Evolutionary conservation across 2,329 filamentous ascomycete species (phyloP).

Genomic region (Gaeumannomyces sp.): DNA sequence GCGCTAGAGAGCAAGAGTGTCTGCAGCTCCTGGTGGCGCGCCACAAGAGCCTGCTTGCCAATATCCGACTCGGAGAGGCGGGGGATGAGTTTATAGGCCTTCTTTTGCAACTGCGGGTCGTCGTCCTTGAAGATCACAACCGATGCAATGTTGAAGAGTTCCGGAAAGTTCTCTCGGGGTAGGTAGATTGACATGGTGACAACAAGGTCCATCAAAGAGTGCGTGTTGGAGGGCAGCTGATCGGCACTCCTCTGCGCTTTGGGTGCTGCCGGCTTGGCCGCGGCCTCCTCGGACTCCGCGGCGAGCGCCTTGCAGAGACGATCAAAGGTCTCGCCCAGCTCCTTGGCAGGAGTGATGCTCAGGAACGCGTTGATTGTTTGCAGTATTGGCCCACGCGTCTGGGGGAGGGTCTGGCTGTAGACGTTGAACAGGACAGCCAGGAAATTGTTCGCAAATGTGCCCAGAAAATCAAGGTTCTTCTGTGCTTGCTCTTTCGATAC

Average conservation of each 20-base stretch:
- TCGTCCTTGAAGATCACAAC: constrained; percentile 74
- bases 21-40: constrained; percentile 74
- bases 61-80: constrained; percentile 75
- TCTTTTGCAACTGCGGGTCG: constrained; percentile 94
- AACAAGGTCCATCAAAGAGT: constrained; percentile 93
- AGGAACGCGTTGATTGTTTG: constrained; percentile 93
- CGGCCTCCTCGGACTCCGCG: constrained; percentile 52
- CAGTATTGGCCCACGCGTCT: constrained; percentile 83
- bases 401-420: constrained; percentile 91
- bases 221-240: constrained; percentile 83
- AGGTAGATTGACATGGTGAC: constrained; percentile 95
- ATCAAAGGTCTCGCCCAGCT: constrained; percentile 82
- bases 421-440: constrained; percentile 98
- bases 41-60: constrained; percentile 68
- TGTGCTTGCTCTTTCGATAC: constrained; percentile 69
- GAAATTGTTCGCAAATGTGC: constrained; percentile 76
- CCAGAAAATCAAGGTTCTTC: constrained; percentile 76
- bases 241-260: constrained; percentile 58
- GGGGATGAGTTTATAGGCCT: constrained; percentile 96
- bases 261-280: neutral
- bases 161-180: constrained; percentile 75
- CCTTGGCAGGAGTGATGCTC: constrained; percentile 72
- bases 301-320: constrained; percentile 82
- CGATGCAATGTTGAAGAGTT: constrained; percentile 80
- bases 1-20: constrained; percentile 70